These are phyloP conservation scores for Fusarium palustre DNA, from an alignment of 2,329 filamentous ascomycete genomes.

Conservation along the genomic window DNA sequence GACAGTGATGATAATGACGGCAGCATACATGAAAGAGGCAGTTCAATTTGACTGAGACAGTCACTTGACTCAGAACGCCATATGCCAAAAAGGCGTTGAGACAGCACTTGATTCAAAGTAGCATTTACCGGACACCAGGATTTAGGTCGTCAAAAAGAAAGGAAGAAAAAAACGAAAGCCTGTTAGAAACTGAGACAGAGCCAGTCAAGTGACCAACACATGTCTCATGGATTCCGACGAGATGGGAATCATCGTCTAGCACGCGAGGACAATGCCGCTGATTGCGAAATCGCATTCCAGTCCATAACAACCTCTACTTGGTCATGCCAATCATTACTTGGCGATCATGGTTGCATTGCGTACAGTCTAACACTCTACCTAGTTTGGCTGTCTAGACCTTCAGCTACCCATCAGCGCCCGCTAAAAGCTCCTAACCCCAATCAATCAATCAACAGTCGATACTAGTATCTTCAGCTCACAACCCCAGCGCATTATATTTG, in stretches of 20 bases:
- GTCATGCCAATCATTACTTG: constrained; percentile 18
- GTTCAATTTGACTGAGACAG: constrained; percentile 16
- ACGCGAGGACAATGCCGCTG: constrained; percentile 16
- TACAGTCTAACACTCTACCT: not conserved
- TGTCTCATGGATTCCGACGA: constrained; percentile 7
- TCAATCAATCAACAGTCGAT: not conserved
- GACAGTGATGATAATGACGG: not conserved
- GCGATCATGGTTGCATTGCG: constrained; percentile 27
- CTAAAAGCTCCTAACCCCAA: constrained; percentile 25
- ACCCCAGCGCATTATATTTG: constrained; percentile 52
- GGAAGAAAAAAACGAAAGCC: not conserved
- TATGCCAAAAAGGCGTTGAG: constrained; percentile 17
- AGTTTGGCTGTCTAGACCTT: constrained; percentile 20
- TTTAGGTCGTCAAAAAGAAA: not conserved
- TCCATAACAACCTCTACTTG: constrained; percentile 31
- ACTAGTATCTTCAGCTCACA: constrained; percentile 43
- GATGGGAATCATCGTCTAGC: constrained; percentile 16
- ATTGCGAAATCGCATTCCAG: constrained; percentile 41
- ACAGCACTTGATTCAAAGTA: constrained; percentile 32
- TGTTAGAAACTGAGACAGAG: constrained; percentile 34
- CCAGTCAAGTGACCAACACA: constrained; percentile 16
- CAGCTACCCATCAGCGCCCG: constrained; percentile 26
- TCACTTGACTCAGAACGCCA: constrained; percentile 19
- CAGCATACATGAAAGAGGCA: constrained; percentile 22
- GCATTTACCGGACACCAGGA: constrained; percentile 15